These are phyloP conservation scores for Venturia pyrina DNA, from an alignment of 2,329 filamentous ascomycete genomes.

Conservation along the genomic window DNA sequence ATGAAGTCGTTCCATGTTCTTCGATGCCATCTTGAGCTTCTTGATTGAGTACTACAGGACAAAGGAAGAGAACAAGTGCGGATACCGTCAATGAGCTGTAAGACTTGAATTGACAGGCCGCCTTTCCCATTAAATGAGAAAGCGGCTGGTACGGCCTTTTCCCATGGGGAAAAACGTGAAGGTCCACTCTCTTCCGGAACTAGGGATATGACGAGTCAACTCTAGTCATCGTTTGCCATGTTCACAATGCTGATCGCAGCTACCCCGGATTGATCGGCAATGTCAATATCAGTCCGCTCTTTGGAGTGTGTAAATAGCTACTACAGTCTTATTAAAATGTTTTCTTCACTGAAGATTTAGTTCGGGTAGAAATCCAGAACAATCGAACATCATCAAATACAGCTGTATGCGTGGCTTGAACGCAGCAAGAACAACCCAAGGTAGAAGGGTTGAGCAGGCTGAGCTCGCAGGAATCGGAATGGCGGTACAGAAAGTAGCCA, in stretches of 20 bases:
- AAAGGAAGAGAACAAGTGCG: not conserved
- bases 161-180: not conserved
- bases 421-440: not conserved
- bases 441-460: not conserved
- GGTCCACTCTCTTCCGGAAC: not conserved
- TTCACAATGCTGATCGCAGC: not conserved
- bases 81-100: not conserved
- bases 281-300: not conserved
- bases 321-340: not conserved
- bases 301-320: not conserved
- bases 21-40: not conserved
- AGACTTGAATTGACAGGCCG: not conserved
- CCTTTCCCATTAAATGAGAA: not conserved
- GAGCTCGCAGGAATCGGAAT: not conserved
- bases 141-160: not conserved
- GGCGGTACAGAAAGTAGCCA: not conserved
- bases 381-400: not conserved
- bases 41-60: no score
- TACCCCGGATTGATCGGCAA: constrained; percentile 1
- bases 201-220: not conserved
- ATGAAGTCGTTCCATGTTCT: constrained; percentile 1
- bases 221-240: not conserved
- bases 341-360: not conserved
- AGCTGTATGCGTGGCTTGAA: not conserved
- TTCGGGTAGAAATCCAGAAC: not conserved